Evolutionary conservation across 495 filamentous ascomycete genomes (phyloP).

Genomic region (Corynascus novoguineensis): DNA sequence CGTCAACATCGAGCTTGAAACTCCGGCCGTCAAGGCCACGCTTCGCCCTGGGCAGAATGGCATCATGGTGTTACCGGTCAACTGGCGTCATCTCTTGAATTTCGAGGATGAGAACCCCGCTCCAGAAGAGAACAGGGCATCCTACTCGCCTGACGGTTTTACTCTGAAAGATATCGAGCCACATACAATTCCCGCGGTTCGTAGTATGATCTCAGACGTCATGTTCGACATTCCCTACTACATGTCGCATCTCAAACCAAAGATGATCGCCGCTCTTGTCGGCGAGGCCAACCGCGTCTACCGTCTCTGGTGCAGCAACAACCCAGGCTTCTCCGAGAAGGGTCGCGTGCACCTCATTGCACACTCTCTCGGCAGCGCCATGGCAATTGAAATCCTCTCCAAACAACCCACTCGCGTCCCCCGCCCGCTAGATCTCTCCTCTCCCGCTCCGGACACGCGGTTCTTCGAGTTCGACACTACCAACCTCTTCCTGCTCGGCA

Average conservation of each 20-base stretch:
- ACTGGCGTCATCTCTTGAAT: slow-evolving; percentile 83
- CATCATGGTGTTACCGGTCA: slow-evolving; percentile 57
- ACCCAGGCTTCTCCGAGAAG: slow-evolving; percentile 70
- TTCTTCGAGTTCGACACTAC: slow-evolving; percentile 88
- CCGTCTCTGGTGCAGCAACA: slow-evolving; percentile 86
- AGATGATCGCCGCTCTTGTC: slow-evolving; percentile 88
- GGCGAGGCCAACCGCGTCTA: slow-evolving; percentile 90
- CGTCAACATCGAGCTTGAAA: slow-evolving; percentile 78
- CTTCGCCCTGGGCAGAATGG: slow-evolving; percentile 60
- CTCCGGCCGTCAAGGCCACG: slow-evolving; percentile 62
- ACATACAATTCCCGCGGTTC: slow-evolving; percentile 79
- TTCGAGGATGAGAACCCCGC: slow-evolving; percentile 68
- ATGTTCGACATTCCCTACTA: slow-evolving; percentile 98
- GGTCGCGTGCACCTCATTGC: slow-evolving; percentile 89
- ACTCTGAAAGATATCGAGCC: slow-evolving; percentile 86
- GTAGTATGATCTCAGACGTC: slow-evolving; percentile 88
- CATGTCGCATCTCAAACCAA: slow-evolving; percentile 88
- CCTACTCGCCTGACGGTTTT: slow-evolving; percentile 56
- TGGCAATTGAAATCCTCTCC: slow-evolving; percentile 86
- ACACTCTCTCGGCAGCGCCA: slow-evolving; percentile 88
- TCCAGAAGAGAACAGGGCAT: slow-evolving; percentile 43
- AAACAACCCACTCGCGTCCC: slow-evolving; percentile 68
- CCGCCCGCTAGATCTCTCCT: slow-evolving; percentile 45
- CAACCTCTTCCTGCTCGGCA: slow-evolving; percentile 86
- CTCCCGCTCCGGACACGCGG: slow-evolving; percentile 45